Base-by-base conservation (phyloP, 495 filamentous ascomycete genomes). In the Barbatosphaeria neglecta region DNA sequence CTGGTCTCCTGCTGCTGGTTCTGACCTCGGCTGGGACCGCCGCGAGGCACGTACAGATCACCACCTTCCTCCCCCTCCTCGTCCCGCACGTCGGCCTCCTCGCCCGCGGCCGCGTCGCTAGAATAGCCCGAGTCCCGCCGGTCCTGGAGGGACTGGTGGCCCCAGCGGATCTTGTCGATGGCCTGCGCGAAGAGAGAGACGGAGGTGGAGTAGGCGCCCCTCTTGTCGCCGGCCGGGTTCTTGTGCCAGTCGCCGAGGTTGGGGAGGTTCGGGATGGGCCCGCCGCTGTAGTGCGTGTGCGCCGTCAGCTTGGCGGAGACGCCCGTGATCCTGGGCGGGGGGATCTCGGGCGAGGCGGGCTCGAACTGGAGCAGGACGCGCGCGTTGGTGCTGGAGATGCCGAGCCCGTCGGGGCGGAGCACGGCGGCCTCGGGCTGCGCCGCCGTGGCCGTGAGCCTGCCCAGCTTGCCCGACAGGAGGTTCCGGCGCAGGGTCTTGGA, bases 401-500 rank as follows among this genome's bases (percentile, higher is more conserved):
- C 46, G 52, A 64, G 50, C 2, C 67, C 58, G 58, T 74, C 50
- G 54, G 77, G 41, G 61, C 61, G 53, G 49, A 95, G 62, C 22
- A 78, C 70, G 4, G 92, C 70, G 0, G 83, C 70, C 22, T 71
- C 72, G 2, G 92, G 88, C 55, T 97, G 90, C 0, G 67, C 56
- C 1, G 86, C 78, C n/a, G 83, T 72, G 35, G 83, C 80, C 10
- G 80, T 79, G 19, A 96, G 51, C 0, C 74, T 75, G 22, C 92
- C 92, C 1, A 87, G 64, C 57, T 83, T 90, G 18, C 80, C 72
- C 18, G 84, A 78, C 52, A 97, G 73, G n/a, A 92, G 61, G 11
- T 84, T 86, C 49, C 84, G 88, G 49, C 76, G 81, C 28, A 97
- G 65, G 10, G 69, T 69, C 68, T 94, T 96, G 55, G 88, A 82